phyloP scores from a whole-genome alignment of 805 yeast species.

The Kregervanrija pseudodelftensis region DNA sequence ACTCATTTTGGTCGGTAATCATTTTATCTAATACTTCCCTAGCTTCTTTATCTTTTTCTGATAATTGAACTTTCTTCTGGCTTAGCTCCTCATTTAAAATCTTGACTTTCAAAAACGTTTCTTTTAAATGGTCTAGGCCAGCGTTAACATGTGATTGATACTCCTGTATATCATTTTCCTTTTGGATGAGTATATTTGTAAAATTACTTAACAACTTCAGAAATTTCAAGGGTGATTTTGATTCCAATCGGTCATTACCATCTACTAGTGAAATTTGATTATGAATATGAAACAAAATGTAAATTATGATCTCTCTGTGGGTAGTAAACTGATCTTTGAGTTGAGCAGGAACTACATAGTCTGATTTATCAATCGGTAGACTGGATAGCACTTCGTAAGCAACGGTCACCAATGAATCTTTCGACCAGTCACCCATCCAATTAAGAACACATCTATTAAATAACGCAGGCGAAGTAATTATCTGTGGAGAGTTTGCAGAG shows the following conservation, averaged over 20 bases:
- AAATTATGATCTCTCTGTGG: conserved; percentile 34
- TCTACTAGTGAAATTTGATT: conserved; percentile 6
- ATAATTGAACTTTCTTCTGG: conserved; percentile 42
- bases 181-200: conserved; percentile 31
- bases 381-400: conserved; percentile 24
- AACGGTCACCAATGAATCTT: conserved; percentile 41
- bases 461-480: conserved; percentile 77
- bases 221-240: conserved; percentile 48
- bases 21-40: conserved; percentile 62
- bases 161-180: conserved; percentile 46
- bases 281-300: conserved; percentile 43
- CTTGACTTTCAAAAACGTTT: conserved; percentile 68
- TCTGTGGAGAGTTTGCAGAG: conserved; percentile 30
- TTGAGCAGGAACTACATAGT: conserved; percentile 28
- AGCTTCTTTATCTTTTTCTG: conserved; percentile 60
- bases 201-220: conserved; percentile 44
- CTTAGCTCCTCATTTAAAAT: conserved; percentile 49
- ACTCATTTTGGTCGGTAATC: conserved; percentile 82
- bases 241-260: background rate
- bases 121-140: conserved; percentile 71
- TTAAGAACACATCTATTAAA: conserved; percentile 83
- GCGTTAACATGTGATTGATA: conserved; percentile 62
- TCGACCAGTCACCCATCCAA: conserved; percentile 86
- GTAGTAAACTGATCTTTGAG: conserved; percentile 7
- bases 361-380: conserved; percentile 48